Evolutionary conservation across 805 yeast species (phyloP).

Genomic region (Lachancea thermotolerans): DNA sequence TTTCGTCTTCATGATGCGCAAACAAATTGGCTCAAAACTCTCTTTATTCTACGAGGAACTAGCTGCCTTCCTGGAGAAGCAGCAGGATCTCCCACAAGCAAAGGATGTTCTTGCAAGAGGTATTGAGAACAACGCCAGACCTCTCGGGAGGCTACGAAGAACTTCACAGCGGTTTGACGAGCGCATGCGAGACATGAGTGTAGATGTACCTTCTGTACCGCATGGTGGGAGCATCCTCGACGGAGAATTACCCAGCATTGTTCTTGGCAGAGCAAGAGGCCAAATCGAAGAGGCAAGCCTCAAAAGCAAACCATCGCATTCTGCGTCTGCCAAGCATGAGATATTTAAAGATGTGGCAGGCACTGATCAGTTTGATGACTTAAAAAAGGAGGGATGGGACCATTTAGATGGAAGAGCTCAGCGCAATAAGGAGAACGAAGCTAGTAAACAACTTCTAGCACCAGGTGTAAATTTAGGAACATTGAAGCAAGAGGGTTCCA

Average conservation of each 20-base stretch:
- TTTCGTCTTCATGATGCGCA: conserved; percentile 62
- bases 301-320: neutral
- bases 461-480: conserved; percentile 42
- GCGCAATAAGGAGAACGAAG: conserved; percentile 58
- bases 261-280: conserved; percentile 1
- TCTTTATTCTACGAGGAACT: conserved; percentile 76
- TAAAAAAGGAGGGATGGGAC: conserved; percentile 36
- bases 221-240: conserved; percentile 4
- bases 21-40: conserved; percentile 60
- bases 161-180: conserved; percentile 12
- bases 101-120: conserved; percentile 18
- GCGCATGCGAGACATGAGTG: conserved; percentile 10
- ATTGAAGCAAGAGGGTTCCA: conserved; percentile 35
- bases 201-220: conserved; percentile 3
- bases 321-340: conserved; percentile 1
- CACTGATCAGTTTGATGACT: neutral
- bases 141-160: conserved; percentile 39
- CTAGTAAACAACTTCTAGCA: conserved; percentile 51
- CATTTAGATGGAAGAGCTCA: conserved; percentile 42
- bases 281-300: neutral
- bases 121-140: conserved; percentile 57
- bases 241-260: neutral
- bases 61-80: conserved; percentile 38
- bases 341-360: conserved; percentile 3
- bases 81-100: conserved; percentile 14